Percentiles rank a stretch among this genome's conserved stretches.
Evolutionary conservation across 2,329 filamentous ascomycete genomes (phyloP).

Genomic region (Fusarium nygamai): DNA sequence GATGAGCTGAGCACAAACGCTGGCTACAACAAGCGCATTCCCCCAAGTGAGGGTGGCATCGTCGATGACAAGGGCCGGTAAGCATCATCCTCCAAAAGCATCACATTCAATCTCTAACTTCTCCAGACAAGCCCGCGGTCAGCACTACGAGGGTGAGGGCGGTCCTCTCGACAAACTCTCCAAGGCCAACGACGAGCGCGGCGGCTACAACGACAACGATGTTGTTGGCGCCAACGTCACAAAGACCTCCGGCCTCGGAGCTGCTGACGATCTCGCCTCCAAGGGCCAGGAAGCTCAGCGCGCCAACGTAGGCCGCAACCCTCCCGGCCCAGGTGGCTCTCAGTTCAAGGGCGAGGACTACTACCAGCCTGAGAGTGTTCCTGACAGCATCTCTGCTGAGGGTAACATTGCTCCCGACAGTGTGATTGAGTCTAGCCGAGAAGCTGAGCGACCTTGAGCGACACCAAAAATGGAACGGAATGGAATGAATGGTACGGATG

Average conservation of each 20-base stretch:
- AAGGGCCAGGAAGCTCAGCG: constrained; percentile 52
- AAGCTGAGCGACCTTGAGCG: constrained; percentile 27
- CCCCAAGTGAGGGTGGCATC: constrained; percentile 56
- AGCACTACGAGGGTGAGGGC: constrained; percentile 56
- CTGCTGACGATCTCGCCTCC: constrained; percentile 44
- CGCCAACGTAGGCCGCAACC: constrained; percentile 51
- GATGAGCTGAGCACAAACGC: constrained; percentile 57
- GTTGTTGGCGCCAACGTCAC: constrained; percentile 43
- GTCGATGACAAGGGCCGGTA: constrained; percentile 58
- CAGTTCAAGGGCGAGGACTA: constrained; percentile 55
- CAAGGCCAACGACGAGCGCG: constrained; percentile 39
- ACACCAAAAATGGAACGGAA: neutral
- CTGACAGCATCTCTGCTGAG: constrained; percentile 55
- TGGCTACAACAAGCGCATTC: constrained; percentile 58
- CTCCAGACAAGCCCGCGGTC: constrained; percentile 54
- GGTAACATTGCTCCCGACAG: constrained; percentile 54
- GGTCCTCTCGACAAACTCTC: constrained; percentile 54
- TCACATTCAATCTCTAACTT: constrained; percentile 15
- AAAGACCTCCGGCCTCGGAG: constrained; percentile 38
- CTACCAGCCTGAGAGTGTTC: constrained; percentile 53
- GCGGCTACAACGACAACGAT: constrained; percentile 53
- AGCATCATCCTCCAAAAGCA: constrained; percentile 4
- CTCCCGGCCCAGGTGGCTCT: constrained; percentile 49
- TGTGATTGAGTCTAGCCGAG: constrained; percentile 50
- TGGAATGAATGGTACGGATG: neutral